Conservation (phyloP, 1,139 yeast species). For the Suhomyces terraborum region DNA sequence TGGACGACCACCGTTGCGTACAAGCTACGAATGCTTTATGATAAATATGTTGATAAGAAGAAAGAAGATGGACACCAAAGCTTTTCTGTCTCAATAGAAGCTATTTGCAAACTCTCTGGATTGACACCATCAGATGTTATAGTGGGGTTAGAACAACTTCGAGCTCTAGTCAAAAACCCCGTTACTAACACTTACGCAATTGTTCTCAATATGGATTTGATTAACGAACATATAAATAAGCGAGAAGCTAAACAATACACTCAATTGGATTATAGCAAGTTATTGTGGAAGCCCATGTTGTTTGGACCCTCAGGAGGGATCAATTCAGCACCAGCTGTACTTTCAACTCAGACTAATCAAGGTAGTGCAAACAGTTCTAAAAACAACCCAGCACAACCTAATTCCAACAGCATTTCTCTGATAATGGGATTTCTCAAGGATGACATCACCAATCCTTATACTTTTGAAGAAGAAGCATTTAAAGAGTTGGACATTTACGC, state of each 20-base stretch:
- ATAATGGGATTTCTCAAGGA: slow-evolving; percentile 61
- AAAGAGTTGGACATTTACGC: slow-evolving; percentile 40
- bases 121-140: slow-evolving; percentile 87
- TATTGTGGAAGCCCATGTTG: slow-evolving; percentile 82
- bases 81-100: slow-evolving; percentile 51
- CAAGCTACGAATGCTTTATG: slow-evolving; percentile 34
- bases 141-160: slow-evolving; percentile 78
- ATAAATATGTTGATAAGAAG: slow-evolving; percentile 20
- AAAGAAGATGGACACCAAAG: not conserved
- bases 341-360: slow-evolving; percentile 20
- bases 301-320: slow-evolving; percentile 85
- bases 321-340: slow-evolving; percentile 54
- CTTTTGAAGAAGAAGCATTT: slow-evolving; percentile 54
- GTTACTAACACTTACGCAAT: slow-evolving; percentile 53
- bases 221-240: slow-evolving; percentile 46
- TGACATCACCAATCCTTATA: slow-evolving; percentile 62
- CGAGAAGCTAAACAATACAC: slow-evolving; percentile 63
- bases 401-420: slow-evolving; percentile 52
- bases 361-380: slow-evolving; percentile 1
- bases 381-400: not conserved
- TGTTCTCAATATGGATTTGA: slow-evolving; percentile 46
- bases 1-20: slow-evolving; percentile 74
- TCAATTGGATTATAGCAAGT: slow-evolving; percentile 48
- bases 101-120: slow-evolving; percentile 70
- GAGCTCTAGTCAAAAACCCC: slow-evolving; percentile 55